Conservation (phyloP, 73 alveolate species). For the Tetrahymena thermophila region DNA sequence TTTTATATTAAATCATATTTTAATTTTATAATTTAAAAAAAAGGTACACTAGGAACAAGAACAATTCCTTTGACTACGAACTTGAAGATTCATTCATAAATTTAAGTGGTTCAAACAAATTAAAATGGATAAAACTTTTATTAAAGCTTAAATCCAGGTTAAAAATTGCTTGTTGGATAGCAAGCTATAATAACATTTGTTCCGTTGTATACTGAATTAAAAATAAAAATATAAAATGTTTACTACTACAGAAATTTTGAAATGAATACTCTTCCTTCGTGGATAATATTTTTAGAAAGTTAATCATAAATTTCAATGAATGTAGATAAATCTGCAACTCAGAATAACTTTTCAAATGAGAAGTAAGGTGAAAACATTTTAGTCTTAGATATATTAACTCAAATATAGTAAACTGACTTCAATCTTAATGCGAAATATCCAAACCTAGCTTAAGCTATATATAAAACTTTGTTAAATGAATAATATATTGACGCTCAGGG, state of each 20-base stretch:
- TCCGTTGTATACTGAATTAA: background rate
- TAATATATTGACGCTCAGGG: background rate
- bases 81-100: background rate
- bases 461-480: background rate
- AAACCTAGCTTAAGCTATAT: background rate
- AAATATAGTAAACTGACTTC: background rate
- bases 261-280: background rate
- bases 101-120: background rate
- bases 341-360: background rate
- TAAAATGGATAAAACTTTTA: background rate
- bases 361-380: background rate
- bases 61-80: background rate
- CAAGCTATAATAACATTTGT: background rate
- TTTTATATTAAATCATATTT: too few relatives aligned
- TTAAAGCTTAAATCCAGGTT: background rate
- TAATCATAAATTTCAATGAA: background rate
- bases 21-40: too few relatives aligned
- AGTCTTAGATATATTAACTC: background rate
- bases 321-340: background rate
- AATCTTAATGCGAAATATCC: background rate
- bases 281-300: background rate
- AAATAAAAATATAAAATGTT: background rate
- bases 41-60: background rate
- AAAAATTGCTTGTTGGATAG: background rate
- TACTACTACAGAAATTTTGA: background rate